Base-by-base conservation (phyloP, 2,329 filamentous ascomycete species). In the Macrophomina pseudophaseolina region DNA sequence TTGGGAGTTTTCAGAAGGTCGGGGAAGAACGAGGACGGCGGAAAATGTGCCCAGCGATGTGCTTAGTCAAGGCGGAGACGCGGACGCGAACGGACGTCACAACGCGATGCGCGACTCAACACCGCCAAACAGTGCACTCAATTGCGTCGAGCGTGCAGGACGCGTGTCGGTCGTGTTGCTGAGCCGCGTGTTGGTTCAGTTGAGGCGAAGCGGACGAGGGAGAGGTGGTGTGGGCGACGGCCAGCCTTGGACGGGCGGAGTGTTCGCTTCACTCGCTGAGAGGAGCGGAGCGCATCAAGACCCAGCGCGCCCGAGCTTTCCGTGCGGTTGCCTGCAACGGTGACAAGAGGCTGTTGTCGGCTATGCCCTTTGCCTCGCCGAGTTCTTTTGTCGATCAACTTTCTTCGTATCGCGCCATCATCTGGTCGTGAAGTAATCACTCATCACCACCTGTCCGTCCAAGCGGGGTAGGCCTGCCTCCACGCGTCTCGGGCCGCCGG, bases 141-240 rank as follows among this genome's bases (percentile, higher is more conserved):
- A 62, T 62, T 62, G 58, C 58, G 44, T n/a, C 44, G 58, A 38
- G 44, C 44, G 30, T 62, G 58, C 58, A 62, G 58, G 44, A 11
- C 42, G 58, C 32, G 58, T 49, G 58, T 49, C 11, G 58, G 44
- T 28, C 42, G 58, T 62, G 30, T 11, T 33, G 58, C n/a, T 35
- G 44, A 62, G 58, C 42, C 23, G 58, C 30, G 44, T n/a, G 58
- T 35, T 14, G 23, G 30, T 28, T 16, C 44, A 23, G 18, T 95
- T 85, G 91, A 96, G 2, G 93, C 93, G 1, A 75, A 89, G 70
- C 93, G 90, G 7, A 94, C 89, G 59, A 96, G 87, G 65, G 96
- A 78, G 65, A 93, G 86, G 0, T 92, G 92, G 28, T 48, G 56
- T 62, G 44, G 58, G 44, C 58, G 44, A 18, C 42, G 35, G 56